Evolutionary conservation across 2,329 filamentous ascomycete species (phyloP).

Genomic region (Dissoconium aciculare): DNA sequence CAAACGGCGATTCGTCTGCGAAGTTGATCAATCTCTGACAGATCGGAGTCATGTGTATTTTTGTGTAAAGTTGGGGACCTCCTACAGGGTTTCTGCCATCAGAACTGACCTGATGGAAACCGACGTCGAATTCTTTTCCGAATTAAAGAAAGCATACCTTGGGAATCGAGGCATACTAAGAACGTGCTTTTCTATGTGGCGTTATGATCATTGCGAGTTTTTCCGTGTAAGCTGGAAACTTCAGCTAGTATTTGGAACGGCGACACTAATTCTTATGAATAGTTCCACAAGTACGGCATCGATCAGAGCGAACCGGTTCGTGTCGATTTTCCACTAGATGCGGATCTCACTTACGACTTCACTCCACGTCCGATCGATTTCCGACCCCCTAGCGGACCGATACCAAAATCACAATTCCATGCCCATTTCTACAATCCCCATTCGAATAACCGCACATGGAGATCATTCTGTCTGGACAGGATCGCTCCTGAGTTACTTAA

Average conservation of each 20-base stretch:
- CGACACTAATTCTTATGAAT: not conserved
- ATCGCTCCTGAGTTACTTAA: too few species aligned
- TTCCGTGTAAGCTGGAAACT: constrained; percentile 3
- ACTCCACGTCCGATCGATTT: constrained; percentile 1
- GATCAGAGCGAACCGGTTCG: not conserved
- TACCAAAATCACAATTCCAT: constrained; percentile 3
- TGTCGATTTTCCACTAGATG: not conserved
- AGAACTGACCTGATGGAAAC: not conserved
- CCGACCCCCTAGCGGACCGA: constrained; percentile 2
- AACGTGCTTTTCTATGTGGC: constrained; percentile 3
- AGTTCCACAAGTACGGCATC: constrained; percentile 4
- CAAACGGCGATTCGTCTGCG: too few species aligned
- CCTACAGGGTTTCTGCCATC: not conserved
- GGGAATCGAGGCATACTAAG: not conserved
- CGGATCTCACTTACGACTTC: constrained; percentile 2
- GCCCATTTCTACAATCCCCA: constrained; percentile 2
- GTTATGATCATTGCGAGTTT: constrained; percentile 6
- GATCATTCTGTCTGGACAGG: too few species aligned
- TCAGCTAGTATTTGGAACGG: too few species aligned
- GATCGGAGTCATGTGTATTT: constrained; percentile 1
- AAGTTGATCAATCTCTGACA: not conserved
- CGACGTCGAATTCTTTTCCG: not conserved
- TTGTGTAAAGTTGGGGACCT: constrained; percentile 1
- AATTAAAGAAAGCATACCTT: constrained; percentile 1
- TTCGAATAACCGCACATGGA: not conserved